Evolutionary conservation across 2,329 filamentous ascomycete species (phyloP), one percentile per base, ranked within the genome.

Genomic region (Calonectria montana): DNA sequence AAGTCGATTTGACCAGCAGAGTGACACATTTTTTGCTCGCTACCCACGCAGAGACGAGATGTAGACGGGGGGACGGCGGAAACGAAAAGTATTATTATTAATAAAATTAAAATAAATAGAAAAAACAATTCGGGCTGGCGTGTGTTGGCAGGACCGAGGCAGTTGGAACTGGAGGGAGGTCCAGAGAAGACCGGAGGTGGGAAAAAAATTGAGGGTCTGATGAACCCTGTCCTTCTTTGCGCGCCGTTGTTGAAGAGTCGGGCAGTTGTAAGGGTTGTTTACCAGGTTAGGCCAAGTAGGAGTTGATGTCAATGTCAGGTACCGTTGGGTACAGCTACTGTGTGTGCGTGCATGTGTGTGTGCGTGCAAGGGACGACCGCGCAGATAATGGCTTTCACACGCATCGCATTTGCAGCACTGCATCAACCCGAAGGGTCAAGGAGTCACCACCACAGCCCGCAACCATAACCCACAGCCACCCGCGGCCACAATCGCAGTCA

Each of bases 301-400:
- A 41, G 15, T 62, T 23, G 37, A 47, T 67, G 65, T 45, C 65
- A 45, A 69, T 69, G 67, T 63, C 68, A 70, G 63, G 63, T 66
- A 66, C 68, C 68, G 47, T 70, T 45, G 63, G 63, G 68, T 66
- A 66, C 63, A 66, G 65, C 65, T 59, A 67, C 41, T 37, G 39
- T 25, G 23, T 23, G 41, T 63, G 37, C 27, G 35, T 37, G 53
- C 16, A 43, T 65, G 68, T 10, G 31, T 35, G 31, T 53, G 48
- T 59, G 31, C 18, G 53, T 43, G 55, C 68, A 63, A 70, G 63
- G 55, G 53, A 69, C 63, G 27, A 31, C 21, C 8, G 45, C 63
- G 63, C 45, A 66, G 35, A 41, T 31, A 39, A 41, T 66, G 21
- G 31, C 35, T 59, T 59, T 59, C 47, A 59, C 57, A 21, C 39